Percentiles rank a stretch among this genome's conserved stretches.
Conservation (phyloP, 2,329 filamentous ascomycete species). For the Dothiorella sarmentorum region DNA sequence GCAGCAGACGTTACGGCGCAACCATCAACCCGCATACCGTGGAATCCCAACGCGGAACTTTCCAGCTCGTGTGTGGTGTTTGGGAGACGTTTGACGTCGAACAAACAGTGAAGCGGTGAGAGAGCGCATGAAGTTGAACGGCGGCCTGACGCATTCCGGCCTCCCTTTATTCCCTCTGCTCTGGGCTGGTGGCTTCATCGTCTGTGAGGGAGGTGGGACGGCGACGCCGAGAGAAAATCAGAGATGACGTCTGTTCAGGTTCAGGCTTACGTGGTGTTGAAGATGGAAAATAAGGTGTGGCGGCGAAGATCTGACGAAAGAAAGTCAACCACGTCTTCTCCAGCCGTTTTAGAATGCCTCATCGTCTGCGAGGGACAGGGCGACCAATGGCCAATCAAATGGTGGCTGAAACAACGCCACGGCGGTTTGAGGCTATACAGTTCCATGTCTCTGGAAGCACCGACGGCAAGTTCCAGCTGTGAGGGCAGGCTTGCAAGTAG, state of each 20-base stretch:
- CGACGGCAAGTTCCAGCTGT: neutral
- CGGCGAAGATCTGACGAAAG: neutral
- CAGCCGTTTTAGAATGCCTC: slow-evolving; percentile 8
- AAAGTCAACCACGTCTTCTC: neutral
- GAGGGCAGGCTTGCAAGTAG: neutral
- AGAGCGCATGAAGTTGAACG: slow-evolving; percentile 8
- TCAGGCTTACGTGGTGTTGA: neutral
- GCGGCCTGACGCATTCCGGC: neutral
- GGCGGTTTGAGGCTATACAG: neutral
- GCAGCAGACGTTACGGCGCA: neutral
- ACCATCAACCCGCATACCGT: neutral
- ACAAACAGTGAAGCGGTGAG: slow-evolving; percentile 9
- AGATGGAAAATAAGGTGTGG: neutral
- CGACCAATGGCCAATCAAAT: neutral
- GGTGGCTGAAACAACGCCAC: neutral
- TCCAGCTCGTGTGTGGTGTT: slow-evolving; percentile 4
- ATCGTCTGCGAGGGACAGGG: slow-evolving; percentile 14
- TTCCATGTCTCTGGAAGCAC: slow-evolving; percentile 6
- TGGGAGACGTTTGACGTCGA: neutral
- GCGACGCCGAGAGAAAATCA: neutral
- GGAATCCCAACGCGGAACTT: neutral
- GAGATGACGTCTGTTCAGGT: neutral
- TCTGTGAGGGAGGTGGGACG: slow-evolving; percentile 7
- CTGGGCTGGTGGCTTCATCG: neutral
- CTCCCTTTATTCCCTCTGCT: slow-evolving; percentile 1